Percentiles rank a stretch among this genome's conserved stretches.
Conservation (phyloP, 148 eudicot genomes). For the Silene uniflora region DNA sequence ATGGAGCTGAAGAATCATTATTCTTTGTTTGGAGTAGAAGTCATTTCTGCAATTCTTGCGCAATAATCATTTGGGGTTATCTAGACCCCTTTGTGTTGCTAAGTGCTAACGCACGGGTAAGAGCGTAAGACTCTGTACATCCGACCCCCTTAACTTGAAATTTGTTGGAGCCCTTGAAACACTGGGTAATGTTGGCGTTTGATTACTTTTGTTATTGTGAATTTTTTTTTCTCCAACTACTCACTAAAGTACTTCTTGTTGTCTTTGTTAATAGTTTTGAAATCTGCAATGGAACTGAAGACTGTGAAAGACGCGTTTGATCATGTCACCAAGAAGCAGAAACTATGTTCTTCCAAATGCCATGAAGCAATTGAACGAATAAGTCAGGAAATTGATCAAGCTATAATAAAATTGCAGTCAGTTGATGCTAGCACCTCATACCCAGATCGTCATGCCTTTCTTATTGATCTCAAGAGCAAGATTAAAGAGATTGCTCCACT, state of each 20-base stretch:
- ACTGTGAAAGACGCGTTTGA: slow-evolving; percentile 75
- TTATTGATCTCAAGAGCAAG: slow-evolving; percentile 60
- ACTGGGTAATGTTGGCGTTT: too few species aligned
- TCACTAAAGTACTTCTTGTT: neutral
- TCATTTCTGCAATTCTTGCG: too few species aligned
- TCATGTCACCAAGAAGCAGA: slow-evolving; percentile 81
- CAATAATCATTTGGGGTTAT: too few species aligned
- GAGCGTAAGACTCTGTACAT: too few species aligned
- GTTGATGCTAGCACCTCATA: slow-evolving; percentile 20
- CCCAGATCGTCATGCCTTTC: slow-evolving; percentile 40
- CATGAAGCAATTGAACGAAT: slow-evolving; percentile 61
- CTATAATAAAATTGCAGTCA: slow-evolving; percentile 47
- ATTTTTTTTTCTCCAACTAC: neutral
- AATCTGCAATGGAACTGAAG: slow-evolving; percentile 61
- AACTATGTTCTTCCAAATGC: slow-evolving; percentile 50
- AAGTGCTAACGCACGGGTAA: too few species aligned
- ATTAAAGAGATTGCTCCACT: slow-evolving; percentile 66
- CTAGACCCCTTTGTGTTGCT: too few species aligned
- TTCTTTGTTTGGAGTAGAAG: too few species aligned
- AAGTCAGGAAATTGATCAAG: slow-evolving; percentile 56
- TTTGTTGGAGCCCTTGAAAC: neutral
- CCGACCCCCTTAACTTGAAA: too few species aligned
- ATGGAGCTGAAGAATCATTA: too few species aligned
- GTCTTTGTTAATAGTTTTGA: neutral
- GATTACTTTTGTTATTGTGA: too few species aligned